These are phyloP conservation scores for Sporothrix mexicana DNA, from an alignment of 2,329 filamentous ascomycete genomes.

Conservation along the genomic window DNA sequence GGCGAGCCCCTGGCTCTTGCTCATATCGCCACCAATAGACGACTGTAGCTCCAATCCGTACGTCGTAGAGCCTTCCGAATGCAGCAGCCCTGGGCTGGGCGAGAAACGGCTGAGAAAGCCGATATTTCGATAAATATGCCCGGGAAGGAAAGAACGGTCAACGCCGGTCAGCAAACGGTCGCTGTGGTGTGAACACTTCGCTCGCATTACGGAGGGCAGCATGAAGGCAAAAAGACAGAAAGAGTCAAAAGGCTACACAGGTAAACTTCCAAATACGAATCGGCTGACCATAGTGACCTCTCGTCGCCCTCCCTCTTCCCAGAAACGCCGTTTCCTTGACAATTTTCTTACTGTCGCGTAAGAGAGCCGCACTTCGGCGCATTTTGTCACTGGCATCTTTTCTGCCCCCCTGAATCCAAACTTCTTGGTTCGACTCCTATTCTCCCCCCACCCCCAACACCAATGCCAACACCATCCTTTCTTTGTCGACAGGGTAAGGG, in stretches of 20 bases:
- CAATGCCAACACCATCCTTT: not conserved
- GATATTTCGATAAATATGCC: not conserved
- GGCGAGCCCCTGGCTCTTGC: not conserved
- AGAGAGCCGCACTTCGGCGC: constrained; percentile 16
- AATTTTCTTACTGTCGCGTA: not conserved
- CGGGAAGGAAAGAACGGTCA: constrained; percentile 3
- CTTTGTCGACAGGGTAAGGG: not conserved
- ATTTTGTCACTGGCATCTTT: not conserved
- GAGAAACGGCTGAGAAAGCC: constrained; percentile 4
- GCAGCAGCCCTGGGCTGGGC: not conserved
- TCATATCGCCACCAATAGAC: constrained; percentile 11
- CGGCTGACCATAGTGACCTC: not conserved
- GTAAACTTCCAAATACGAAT: constrained; percentile 2
- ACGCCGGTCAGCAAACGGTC: not conserved
- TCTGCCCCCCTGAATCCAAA: not conserved
- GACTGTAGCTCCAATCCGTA: not conserved
- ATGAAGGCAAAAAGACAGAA: not conserved
- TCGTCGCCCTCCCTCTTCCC: not conserved
- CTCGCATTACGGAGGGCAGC: constrained; percentile 4
- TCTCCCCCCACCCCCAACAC: not conserved
- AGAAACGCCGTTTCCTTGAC: not conserved
- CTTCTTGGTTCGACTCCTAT: not conserved
- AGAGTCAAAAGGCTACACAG: no score
- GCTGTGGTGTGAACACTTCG: not conserved
- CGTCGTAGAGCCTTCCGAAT: constrained; percentile 21